These are phyloP conservation scores for Manihot esculenta DNA, from an alignment of 441 rosid genomes.

Conservation along the genomic window DNA sequence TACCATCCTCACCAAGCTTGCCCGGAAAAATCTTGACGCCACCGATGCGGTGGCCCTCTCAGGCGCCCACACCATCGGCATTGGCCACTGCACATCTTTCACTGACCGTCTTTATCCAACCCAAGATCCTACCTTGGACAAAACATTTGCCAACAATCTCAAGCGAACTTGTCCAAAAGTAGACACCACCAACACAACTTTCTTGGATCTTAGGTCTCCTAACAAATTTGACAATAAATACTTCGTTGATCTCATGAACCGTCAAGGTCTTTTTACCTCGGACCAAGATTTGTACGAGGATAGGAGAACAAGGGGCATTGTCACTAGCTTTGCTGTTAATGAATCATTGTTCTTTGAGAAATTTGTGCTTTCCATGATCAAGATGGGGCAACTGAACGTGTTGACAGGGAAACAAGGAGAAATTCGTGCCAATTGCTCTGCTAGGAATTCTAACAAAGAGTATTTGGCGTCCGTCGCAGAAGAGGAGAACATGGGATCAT, in stretches of 20 bases:
- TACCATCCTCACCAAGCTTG: conserved; percentile 40
- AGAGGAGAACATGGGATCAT: conserved; percentile 41
- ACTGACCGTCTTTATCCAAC: conserved; percentile 62
- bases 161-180: conserved; percentile 50
- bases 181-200: conserved; percentile 42
- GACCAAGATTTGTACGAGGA: conserved; percentile 80
- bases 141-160: conserved; percentile 57
- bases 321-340: conserved; percentile 57
- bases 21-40: conserved; percentile 45
- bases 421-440: conserved; percentile 67
- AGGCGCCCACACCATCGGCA: conserved; percentile 76
- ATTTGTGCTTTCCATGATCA: conserved; percentile 55
- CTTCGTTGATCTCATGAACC: conserved; percentile 73
- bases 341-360: conserved; percentile 60
- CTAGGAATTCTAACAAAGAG: conserved; percentile 42
- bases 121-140: conserved; percentile 68
- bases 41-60: conserved; percentile 66
- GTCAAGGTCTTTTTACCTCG: conserved; percentile 78
- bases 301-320: conserved; percentile 54
- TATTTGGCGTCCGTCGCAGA: conserved; percentile 49
- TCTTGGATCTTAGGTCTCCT: conserved; percentile 60
- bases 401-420: conserved; percentile 70
- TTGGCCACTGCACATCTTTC: conserved; percentile 61
- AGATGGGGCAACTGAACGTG: conserved; percentile 71
- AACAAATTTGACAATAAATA: conserved; percentile 78